Conservation (phyloP, 768 basidiomycete species). For the Leucocoprinus birnbaumii region DNA sequence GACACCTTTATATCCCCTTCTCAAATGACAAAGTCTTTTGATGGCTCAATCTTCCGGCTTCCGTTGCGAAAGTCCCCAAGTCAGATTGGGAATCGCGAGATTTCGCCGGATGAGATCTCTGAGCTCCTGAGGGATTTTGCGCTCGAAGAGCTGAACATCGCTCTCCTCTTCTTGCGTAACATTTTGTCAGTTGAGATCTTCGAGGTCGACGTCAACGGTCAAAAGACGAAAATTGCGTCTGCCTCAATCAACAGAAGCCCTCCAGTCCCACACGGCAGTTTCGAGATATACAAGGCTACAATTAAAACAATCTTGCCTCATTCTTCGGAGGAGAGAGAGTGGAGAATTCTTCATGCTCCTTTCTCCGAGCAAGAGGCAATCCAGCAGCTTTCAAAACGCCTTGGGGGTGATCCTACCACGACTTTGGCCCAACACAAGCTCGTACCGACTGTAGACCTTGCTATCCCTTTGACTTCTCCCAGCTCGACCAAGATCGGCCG, state of each 20-base stretch:
- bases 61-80: constrained; percentile 36
- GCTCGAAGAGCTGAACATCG: constrained; percentile 33
- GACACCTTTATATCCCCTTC: constrained; percentile 19
- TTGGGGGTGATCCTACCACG: constrained; percentile 21
- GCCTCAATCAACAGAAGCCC: constrained; percentile 16
- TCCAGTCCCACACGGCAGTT: not conserved
- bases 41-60: constrained; percentile 44
- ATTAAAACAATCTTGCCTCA: constrained; percentile 15
- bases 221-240: constrained; percentile 13
- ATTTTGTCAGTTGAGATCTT: constrained; percentile 36
- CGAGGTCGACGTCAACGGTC: constrained; percentile 29
- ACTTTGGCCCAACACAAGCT: constrained; percentile 39
- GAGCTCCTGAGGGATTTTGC: constrained; percentile 40
- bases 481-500: constrained; percentile 25
- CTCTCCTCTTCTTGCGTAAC: constrained; percentile 40
- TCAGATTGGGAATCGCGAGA: constrained; percentile 30
- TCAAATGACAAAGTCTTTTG: constrained; percentile 20
- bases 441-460: constrained; percentile 33
- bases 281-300: constrained; percentile 12
- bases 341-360: constrained; percentile 31
- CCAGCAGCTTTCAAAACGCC: constrained; percentile 20
- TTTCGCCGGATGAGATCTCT: constrained; percentile 29
- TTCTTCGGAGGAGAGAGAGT: constrained; percentile 18
- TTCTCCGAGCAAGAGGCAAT: constrained; percentile 24
- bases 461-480: constrained; percentile 24